Conservation (phyloP, 768 basidiomycete genomes). For the Lentinus tigrinus region DNA sequence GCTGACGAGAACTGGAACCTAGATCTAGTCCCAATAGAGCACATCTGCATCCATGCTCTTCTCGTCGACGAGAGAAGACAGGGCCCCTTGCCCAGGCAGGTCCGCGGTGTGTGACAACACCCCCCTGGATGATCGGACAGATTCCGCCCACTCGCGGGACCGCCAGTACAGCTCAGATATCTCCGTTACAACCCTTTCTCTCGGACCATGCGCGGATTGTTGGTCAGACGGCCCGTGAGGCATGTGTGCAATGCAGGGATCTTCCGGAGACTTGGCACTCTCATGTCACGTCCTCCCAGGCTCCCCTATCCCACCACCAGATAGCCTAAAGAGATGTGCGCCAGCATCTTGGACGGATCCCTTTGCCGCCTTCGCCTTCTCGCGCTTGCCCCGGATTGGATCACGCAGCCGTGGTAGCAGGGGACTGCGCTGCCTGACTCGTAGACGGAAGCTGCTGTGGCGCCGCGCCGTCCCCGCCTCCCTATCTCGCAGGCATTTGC, state of each 20-base stretch:
- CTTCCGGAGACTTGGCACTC: slow-evolving; percentile 4
- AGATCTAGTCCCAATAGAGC: slow-evolving; percentile 8
- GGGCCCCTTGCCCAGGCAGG: slow-evolving; percentile 5
- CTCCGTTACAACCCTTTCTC: slow-evolving; percentile 3
- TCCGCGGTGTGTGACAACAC: slow-evolving; percentile 12
- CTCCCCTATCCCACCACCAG: slow-evolving; percentile 5
- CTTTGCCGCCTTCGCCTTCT: slow-evolving; percentile 2
- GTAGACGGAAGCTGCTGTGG: neutral
- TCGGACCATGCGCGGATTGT: neutral
- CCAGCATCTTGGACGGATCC: neutral
- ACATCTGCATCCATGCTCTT: neutral
- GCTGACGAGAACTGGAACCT: slow-evolving; percentile 6
- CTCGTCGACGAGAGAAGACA: slow-evolving; percentile 5
- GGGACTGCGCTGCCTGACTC: neutral
- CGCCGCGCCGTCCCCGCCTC: slow-evolving; percentile 1
- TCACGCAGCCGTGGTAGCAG: slow-evolving; percentile 6
- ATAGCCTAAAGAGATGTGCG: slow-evolving; percentile 21
- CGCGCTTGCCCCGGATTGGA: slow-evolving; percentile 5
- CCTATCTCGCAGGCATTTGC: neutral
- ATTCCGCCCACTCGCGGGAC: slow-evolving; percentile 21
- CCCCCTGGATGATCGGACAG: slow-evolving; percentile 19
- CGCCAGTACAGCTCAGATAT: slow-evolving; percentile 8
- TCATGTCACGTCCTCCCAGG: neutral
- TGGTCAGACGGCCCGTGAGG: slow-evolving; percentile 9
- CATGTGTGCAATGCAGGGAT: slow-evolving; percentile 1